Conservation (phyloP, 805 yeast species). For the Myxozyma kluyveri region DNA sequence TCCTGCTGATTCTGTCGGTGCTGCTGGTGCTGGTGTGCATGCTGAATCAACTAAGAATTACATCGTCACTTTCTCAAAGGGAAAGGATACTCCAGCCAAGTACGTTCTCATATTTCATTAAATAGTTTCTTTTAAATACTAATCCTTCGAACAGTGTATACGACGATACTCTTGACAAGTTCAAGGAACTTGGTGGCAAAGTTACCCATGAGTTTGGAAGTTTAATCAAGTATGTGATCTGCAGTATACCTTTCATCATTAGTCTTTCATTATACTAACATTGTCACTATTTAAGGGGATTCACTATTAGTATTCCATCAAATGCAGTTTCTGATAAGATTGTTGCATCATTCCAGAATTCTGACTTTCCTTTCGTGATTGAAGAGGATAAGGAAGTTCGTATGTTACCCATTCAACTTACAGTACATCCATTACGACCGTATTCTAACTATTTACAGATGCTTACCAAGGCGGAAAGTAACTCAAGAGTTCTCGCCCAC, state of each 20-base stretch:
- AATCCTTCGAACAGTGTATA: conserved; percentile 5
- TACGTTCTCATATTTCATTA: conserved; percentile 1
- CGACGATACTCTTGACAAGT: conserved; percentile 12
- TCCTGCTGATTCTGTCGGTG: conserved; percentile 9
- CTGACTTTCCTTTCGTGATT: conserved; percentile 17
- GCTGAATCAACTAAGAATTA: conserved; percentile 11
- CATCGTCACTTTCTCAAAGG: conserved; percentile 23
- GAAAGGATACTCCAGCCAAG: conserved; percentile 24
- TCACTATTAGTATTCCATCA: conserved; percentile 20
- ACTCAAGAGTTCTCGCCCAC: too few species aligned
- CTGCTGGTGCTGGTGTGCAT: neutral
- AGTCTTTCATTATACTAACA: neutral
- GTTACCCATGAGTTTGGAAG: conserved; percentile 23
- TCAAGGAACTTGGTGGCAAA: conserved; percentile 21
- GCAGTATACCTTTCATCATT: neutral
- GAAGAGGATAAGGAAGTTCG: conserved; percentile 25
- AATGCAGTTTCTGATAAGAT: conserved; percentile 10
- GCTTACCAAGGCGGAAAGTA: too few species aligned
- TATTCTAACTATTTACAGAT: too few species aligned
- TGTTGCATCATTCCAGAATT: conserved; percentile 1
- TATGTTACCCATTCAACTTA: too few species aligned
- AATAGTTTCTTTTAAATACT: neutral
- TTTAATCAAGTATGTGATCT: conserved; percentile 16
- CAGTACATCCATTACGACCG: too few species aligned
- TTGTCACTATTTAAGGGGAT: conserved; percentile 11